Base-by-base conservation (phyloP, 116 monocot genomes). In the Trichopus zeylanicus region DNA sequence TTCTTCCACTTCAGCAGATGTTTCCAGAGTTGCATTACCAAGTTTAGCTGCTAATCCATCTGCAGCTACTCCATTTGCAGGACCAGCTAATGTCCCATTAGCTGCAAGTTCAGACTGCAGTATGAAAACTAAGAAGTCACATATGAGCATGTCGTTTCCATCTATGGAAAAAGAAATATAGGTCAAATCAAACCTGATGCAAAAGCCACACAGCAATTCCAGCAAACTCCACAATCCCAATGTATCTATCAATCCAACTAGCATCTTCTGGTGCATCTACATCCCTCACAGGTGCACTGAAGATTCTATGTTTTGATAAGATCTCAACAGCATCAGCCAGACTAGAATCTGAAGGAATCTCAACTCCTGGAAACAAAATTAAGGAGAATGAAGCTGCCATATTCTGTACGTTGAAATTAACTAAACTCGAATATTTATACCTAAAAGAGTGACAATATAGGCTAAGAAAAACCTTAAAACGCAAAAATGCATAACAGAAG, bases 141-240 rank as follows among this genome's bases (percentile, higher is more conserved):
- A 5, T 5, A 49, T 49, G 22, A 20, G 1, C 49, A 22, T 24
- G 8, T 5, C 5, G 49, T 49, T 22, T 49, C 1, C 1, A 42
- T 42, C 13, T 42, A 42, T n/a, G 18, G n/a, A 18, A 18, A 13
- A 42, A 42, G 42, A 2, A 16, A 3, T 42, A 8, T 0, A 42
- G 13, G 42, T 42, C 42, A 16, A n/a, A 42, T 18, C 60, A 30
- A 63, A 85, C 89, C 89, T 94, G 89, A 71, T 89, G 75, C 47
- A 94, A 74, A 65, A 94, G 73, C 94, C 89, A 94, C 10, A 86
- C 85, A 56, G 83, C 80, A 69, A 94, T 86, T 57, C 94, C 89
- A 37, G 86, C 83, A 67, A 94, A 89, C 60, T 94, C 94, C n/a
- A 89, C 73, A 25, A 94, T 78, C 11, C 94, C 94, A 56, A 94